A percentile compares a stretch with the other conserved stretches of the same genome.
phyloP scores from a whole-genome alignment of 2,329 filamentous ascomycete genomes.

The Amauroascus verrucosus region DNA sequence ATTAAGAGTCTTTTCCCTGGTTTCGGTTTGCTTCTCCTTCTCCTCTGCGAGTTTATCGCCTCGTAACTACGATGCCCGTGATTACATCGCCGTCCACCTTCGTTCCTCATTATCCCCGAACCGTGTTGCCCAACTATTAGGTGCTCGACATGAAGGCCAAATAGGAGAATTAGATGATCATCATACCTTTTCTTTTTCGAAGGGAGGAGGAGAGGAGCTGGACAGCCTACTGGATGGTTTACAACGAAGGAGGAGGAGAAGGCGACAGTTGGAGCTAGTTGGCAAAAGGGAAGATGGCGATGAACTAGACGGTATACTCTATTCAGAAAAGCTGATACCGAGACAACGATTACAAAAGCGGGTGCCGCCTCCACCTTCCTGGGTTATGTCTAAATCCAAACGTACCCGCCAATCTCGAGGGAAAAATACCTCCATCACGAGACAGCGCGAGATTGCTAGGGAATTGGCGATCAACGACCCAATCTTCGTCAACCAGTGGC shows the following conservation, averaged over 20 bases:
- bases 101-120: conserved; percentile 51
- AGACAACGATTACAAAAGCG: conserved; percentile 55
- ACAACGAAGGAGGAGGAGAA: conserved; percentile 46
- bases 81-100: conserved; percentile 90
- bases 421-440: conserved; percentile 44
- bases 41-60: conserved; percentile 33
- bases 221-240: conserved; percentile 44
- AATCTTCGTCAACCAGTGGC: conserved; percentile 92
- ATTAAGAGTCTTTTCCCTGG: conserved; percentile 4
- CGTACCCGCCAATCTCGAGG: conserved; percentile 18
- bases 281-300: conserved; percentile 29
- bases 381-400: conserved; percentile 13
- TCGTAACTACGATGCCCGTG: conserved; percentile 67
- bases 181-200: conserved; percentile 69
- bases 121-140: conserved; percentile 58
- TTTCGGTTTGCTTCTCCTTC: conserved; percentile 14
- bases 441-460: conserved; percentile 52
- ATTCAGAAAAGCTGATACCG: conserved; percentile 66
- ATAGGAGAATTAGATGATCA: conserved; percentile 70
- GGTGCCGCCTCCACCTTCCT: conserved; percentile 28
- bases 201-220: conserved; percentile 46
- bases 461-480: conserved; percentile 72
- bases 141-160: conserved; percentile 68
- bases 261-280: conserved; percentile 20
- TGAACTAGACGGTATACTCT: conserved; percentile 61